A percentile compares a stretch with the other conserved stretches of the same genome.
These are phyloP conservation scores for Poa pratensis DNA, from an alignment of 176 grass and related monocot species.

Conservation along the genomic window DNA sequence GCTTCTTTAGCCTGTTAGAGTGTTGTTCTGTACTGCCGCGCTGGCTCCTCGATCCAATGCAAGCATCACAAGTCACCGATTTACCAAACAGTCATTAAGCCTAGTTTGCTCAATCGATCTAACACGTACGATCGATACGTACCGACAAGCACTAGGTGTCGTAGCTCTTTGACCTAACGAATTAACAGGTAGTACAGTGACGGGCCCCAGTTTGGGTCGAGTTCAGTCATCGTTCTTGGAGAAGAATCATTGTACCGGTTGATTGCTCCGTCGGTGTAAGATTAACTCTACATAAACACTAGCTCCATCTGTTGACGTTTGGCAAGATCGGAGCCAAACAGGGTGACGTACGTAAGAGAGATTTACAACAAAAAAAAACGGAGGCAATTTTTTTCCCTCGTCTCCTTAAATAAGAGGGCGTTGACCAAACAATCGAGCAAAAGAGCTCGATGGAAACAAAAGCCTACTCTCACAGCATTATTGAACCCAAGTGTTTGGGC, in stretches of 20 bases:
- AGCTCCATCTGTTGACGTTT: not conserved
- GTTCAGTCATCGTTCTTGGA: not conserved
- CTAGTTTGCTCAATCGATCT: not conserved
- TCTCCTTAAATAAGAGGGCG: too few species aligned
- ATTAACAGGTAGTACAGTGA: not conserved
- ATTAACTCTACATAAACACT: not conserved
- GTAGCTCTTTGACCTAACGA: slow-evolving; percentile 29
- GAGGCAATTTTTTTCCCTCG: too few species aligned
- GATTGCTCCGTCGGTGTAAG: not conserved
- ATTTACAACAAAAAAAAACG: too few species aligned
- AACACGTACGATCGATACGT: not conserved
- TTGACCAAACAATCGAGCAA: too few species aligned
- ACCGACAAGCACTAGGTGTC: not conserved
- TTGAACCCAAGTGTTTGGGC: too few species aligned
- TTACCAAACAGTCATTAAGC: slow-evolving; percentile 2
- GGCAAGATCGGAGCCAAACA: not conserved
- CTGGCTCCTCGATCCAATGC: too few species aligned
- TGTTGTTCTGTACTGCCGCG: too few species aligned
- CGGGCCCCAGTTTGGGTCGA: not conserved
- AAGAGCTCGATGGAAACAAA: too few species aligned
- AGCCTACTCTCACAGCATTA: too few species aligned
- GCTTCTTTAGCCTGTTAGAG: too few species aligned
- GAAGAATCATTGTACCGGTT: not conserved
- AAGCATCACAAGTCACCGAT: slow-evolving; percentile 31
- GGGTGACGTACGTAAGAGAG: too few species aligned